phyloP scores from a whole-genome alignment of 1,284 basidiomycete genomes.

The Ceratobasidium sp. region DNA sequence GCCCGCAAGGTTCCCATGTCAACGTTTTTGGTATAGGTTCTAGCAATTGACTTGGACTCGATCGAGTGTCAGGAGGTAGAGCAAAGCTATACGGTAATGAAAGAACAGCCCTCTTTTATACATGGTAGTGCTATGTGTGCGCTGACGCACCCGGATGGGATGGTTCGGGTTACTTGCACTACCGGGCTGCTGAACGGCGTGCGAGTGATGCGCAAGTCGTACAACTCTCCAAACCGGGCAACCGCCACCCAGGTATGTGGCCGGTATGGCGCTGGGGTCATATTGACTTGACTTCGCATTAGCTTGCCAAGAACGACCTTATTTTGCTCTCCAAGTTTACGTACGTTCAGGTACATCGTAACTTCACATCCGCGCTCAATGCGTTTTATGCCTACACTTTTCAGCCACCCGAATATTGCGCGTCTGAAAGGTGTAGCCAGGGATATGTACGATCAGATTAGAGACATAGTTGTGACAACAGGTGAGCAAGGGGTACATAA shows the following conservation, averaged over 20 bases:
- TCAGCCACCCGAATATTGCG: background rate
- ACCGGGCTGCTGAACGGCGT: background rate
- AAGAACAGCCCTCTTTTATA: background rate
- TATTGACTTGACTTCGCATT: background rate
- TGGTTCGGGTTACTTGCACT: background rate
- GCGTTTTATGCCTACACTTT: background rate
- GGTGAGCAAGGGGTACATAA: background rate
- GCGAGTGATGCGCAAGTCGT: constrained; percentile 16
- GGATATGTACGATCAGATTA: background rate
- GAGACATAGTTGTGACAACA: background rate
- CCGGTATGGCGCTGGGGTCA: background rate
- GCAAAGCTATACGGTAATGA: background rate
- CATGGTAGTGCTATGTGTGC: too few relatives aligned
- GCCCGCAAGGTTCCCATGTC: background rate
- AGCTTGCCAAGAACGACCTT: constrained; percentile 1
- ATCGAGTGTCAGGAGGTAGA: background rate
- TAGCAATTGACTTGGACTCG: background rate
- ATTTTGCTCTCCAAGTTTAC: background rate
- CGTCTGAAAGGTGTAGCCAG: background rate
- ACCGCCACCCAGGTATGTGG: background rate
- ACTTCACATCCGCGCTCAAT: background rate
- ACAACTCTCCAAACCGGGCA: background rate
- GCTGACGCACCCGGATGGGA: background rate
- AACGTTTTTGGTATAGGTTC: background rate
- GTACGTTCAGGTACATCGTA: background rate